Evolutionary conservation across 2,329 filamentous ascomycete species (phyloP), one percentile per base, ranked within the genome.

Genomic region (Stemphylium lycopersici): DNA sequence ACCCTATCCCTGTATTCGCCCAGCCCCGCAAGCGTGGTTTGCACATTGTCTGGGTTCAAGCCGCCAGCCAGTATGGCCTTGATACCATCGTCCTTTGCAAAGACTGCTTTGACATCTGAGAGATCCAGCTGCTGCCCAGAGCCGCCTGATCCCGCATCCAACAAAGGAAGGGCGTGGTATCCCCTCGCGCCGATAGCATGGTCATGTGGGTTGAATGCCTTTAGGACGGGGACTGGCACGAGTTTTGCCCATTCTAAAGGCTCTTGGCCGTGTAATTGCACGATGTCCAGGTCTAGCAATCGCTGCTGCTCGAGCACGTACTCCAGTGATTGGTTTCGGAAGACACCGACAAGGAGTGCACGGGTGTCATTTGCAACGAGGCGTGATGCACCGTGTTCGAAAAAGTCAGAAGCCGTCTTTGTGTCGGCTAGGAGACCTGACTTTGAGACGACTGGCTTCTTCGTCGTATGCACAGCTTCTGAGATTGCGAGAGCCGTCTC

Each of bases 221-320:
- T 88, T 60, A 99, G 87, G 4, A 99, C 93, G 0, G 95, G 95
- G 0, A 97, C 92, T 1, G 95, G 93, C 43, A 99, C 91, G n/a
- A 90, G 77, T 40, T 79, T 84, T 1, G 93, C 88, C 93, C 93
- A 99, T 73, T 99, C 95, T 3, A 97, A 69, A 2, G 95, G 93
- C 72, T 99, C 96, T 41, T 88, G 84, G 7, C 95, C 96, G 70
- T 99, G 95, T 2, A 99, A 84, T 72, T 99, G 95, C 6, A 99
- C 90, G 48, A 96, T 79, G 71, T 99, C 95, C 38, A 99, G 84
- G 40, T 83, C 81, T 61, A 96, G 87, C 11, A 87, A 80, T 61
- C 85, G 85, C 66, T 96, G 90, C 72, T 93, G 86, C 59, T 87
- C 84, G 45, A 98, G 80, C 6, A 99, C 82, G 65, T 96, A 91